These are phyloP conservation scores for Epichloe sylvatica DNA, from an alignment of 2,329 filamentous ascomycete species.

Conservation along the genomic window DNA sequence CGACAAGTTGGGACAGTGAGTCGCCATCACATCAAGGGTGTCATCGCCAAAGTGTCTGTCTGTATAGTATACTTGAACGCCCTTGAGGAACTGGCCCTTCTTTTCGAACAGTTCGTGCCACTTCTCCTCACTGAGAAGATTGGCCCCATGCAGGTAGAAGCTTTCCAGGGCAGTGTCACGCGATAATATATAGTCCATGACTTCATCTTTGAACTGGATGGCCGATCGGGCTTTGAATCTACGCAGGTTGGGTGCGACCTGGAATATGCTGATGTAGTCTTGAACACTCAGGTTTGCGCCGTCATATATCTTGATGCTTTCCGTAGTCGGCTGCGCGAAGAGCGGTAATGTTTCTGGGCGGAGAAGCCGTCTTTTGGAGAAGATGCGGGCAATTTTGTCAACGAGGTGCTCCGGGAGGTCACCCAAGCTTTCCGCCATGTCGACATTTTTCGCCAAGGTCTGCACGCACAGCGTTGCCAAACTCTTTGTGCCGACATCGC, in stretches of 20 bases:
- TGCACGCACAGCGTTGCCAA: constrained; percentile 51
- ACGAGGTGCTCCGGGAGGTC: constrained; percentile 41
- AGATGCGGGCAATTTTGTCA: constrained; percentile 44
- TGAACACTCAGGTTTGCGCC: constrained; percentile 52
- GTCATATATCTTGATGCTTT: constrained; percentile 43
- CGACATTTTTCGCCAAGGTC: constrained; percentile 47
- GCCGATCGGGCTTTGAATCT: constrained; percentile 66
- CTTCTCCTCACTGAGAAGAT: constrained; percentile 61
- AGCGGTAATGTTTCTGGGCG: constrained; percentile 39
- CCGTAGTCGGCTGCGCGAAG: constrained; percentile 38
- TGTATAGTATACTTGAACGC: constrained; percentile 68
- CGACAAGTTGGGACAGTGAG: constrained; percentile 51
- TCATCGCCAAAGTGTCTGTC: constrained; percentile 70
- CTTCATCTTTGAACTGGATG: constrained; percentile 80
- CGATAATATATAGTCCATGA: constrained; percentile 66
- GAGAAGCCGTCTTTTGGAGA: constrained; percentile 46
- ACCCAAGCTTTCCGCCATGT: constrained; percentile 47
- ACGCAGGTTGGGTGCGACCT: constrained; percentile 54
- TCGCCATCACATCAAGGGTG: constrained; percentile 46
- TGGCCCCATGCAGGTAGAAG: constrained; percentile 71
- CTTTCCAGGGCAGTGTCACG: constrained; percentile 55
- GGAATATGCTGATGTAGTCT: constrained; percentile 71
- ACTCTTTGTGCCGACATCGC: constrained; percentile 53
- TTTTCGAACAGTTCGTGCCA: constrained; percentile 58
- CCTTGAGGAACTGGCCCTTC: constrained; percentile 51